Evolutionary conservation across 2,329 filamentous ascomycete genomes (phyloP).

Genomic region (Aspergillus persii): DNA sequence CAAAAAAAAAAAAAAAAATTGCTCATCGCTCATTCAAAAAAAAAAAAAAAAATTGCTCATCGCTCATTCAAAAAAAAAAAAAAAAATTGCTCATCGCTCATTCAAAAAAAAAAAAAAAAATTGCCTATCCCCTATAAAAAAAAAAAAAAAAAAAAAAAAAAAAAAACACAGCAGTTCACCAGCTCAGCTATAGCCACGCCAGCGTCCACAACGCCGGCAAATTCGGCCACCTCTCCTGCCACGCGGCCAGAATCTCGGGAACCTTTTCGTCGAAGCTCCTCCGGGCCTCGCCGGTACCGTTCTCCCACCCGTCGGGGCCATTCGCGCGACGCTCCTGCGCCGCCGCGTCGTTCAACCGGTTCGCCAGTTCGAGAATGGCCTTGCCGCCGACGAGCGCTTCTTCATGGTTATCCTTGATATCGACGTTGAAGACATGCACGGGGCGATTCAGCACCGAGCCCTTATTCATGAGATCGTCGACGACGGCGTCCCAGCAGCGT

Average conservation of each 20-base stretch:
- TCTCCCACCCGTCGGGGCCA: slow-evolving; percentile 66
- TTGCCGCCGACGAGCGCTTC: slow-evolving; percentile 87
- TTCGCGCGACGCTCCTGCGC: slow-evolving; percentile 69
- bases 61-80: background rate
- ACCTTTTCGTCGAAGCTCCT: slow-evolving; percentile 87
- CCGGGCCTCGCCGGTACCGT: slow-evolving; percentile 64
- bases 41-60: no score
- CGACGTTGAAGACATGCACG: slow-evolving; percentile 96
- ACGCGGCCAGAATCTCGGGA: slow-evolving; percentile 83
- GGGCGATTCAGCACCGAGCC: slow-evolving; percentile 85
- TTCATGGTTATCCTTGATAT: slow-evolving; percentile 98
- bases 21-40: background rate
- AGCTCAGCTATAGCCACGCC: slow-evolving; percentile 71
- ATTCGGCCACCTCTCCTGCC: slow-evolving; percentile 94
- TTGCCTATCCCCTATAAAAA: no score
- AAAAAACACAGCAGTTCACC: no score
- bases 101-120: no score
- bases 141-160: no score
- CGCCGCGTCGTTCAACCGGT: slow-evolving; percentile 78
- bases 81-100: background rate
- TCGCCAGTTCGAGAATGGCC: slow-evolving; percentile 87
- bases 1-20: no score
- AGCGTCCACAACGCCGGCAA: slow-evolving; percentile 90
- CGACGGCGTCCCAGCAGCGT: slow-evolving; percentile 94
- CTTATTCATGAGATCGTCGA: slow-evolving; percentile 86